These are phyloP conservation scores for Phytophthora kernoviae DNA, from an alignment of 352 stramenopile species.

Conservation along the genomic window DNA sequence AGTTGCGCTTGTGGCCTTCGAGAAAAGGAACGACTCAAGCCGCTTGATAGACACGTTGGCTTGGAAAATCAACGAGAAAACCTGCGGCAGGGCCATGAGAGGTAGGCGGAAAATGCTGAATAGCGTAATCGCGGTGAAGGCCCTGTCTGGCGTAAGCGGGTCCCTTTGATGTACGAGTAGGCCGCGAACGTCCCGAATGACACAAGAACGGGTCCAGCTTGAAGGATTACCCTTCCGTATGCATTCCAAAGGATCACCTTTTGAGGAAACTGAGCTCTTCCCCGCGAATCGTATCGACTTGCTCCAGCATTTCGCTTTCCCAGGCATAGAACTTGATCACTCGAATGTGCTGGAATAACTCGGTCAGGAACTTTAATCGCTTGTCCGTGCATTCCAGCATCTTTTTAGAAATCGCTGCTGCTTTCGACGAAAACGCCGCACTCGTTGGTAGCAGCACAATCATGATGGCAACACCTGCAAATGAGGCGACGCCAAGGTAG, in stretches of 20 bases:
- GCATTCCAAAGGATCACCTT: constrained; percentile 59
- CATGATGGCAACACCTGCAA: constrained; percentile 65
- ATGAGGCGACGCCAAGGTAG: constrained; percentile 55
- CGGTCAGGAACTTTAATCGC: constrained; percentile 58
- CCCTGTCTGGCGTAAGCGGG: constrained; percentile 82
- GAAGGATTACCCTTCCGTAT: constrained; percentile 48
- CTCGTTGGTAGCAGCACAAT: constrained; percentile 54
- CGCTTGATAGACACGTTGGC: constrained; percentile 64
- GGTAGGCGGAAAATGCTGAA: constrained; percentile 98
- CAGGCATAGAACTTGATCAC: constrained; percentile 83
- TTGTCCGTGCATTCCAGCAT: constrained; percentile 54
- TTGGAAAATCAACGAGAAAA: constrained; percentile 60
- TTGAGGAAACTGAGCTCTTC: constrained; percentile 57
- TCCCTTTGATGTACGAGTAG: constrained; percentile 53
- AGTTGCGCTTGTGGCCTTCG: constrained; percentile 30
- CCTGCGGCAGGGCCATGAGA: constrained; percentile 91
- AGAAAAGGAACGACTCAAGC: constrained; percentile 56
- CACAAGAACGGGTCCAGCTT: constrained; percentile 60
- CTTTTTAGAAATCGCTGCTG: constrained; percentile 42
- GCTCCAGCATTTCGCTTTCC: constrained; percentile 61
- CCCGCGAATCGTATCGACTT: constrained; percentile 51
- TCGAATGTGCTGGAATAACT: constrained; percentile 69
- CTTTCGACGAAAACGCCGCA: constrained; percentile 42
- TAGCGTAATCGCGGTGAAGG: constrained; percentile 95
- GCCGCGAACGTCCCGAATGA: constrained; percentile 69